A percentile compares a stretch with the other conserved stretches of the same genome.
Evolutionary conservation across 1,284 basidiomycete genomes (phyloP).

Genomic region (Blastosporella zonata): DNA sequence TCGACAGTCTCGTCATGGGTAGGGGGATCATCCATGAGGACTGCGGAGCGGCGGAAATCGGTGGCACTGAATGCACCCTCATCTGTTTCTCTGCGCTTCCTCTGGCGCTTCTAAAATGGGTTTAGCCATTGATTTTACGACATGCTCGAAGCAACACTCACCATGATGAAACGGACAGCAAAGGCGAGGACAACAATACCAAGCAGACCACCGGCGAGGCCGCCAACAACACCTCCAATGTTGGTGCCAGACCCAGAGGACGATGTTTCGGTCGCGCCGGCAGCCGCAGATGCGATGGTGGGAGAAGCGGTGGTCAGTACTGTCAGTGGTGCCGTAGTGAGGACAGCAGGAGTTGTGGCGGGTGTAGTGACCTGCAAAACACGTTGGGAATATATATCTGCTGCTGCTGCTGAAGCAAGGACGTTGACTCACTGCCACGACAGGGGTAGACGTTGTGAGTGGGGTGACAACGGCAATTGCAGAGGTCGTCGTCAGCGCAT

Average conservation of each 20-base stretch:
- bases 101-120: conserved; percentile 38
- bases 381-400: no score
- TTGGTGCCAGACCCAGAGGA: conserved; percentile 38
- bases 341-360: not conserved
- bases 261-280: conserved; percentile 15
- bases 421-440: not conserved
- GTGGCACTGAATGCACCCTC: conserved; percentile 47
- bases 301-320: conserved; percentile 1
- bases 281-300: conserved; percentile 10
- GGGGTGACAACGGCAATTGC: not conserved
- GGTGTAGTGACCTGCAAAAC: not conserved
- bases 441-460: not conserved
- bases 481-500: not conserved
- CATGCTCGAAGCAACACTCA: conserved; percentile 28
- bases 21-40: conserved; percentile 50
- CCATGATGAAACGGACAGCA: conserved; percentile 52
- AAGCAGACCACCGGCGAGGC: conserved; percentile 47
- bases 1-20: conserved; percentile 34
- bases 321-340: not conserved
- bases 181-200: conserved; percentile 48
- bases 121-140: conserved; percentile 1
- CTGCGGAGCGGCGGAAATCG: conserved; percentile 59
- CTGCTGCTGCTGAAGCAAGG: no score
- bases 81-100: conserved; percentile 37
- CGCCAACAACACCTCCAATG: conserved; percentile 58